Evolutionary conservation across 2,329 filamentous ascomycete genomes (phyloP).

Genomic region (Volutella citrinella): DNA sequence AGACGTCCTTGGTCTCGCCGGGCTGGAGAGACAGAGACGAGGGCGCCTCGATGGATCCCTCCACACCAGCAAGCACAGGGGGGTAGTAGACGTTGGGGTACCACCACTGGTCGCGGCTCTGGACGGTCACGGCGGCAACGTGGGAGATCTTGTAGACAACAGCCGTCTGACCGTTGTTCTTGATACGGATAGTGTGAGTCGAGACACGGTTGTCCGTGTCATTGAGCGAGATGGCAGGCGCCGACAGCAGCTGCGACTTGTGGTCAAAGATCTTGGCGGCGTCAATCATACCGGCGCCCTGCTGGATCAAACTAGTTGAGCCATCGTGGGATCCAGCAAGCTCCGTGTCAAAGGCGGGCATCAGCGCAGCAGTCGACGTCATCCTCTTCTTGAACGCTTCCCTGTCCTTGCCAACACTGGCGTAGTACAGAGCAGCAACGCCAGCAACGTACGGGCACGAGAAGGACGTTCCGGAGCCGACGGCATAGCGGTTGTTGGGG

Average conservation of each 20-base stretch:
- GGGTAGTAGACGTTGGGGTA: constrained; percentile 14
- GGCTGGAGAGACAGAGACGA: constrained; percentile 3
- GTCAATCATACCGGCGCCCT: constrained; percentile 18
- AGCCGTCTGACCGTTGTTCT: constrained; percentile 6
- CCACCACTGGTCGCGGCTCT: constrained; percentile 8
- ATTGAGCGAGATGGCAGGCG: constrained; percentile 11
- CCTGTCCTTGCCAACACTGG: constrained; percentile 12
- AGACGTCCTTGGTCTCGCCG: neutral
- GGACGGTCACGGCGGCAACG: constrained; percentile 7
- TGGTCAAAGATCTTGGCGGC: constrained; percentile 13
- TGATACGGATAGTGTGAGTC: constrained; percentile 13
- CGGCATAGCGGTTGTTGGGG: constrained; percentile 10
- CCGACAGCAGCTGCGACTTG: constrained; percentile 9
- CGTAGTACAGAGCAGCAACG: constrained; percentile 19
- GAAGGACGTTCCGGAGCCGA: constrained; percentile 19
- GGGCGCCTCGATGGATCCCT: constrained; percentile 7
- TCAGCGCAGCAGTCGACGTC: constrained; percentile 6
- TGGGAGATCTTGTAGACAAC: constrained; percentile 16
- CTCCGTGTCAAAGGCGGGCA: constrained; percentile 9
- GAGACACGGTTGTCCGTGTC: constrained; percentile 16
- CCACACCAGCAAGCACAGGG: constrained; percentile 3
- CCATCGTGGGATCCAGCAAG: constrained; percentile 1
- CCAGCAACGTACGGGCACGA: constrained; percentile 19
- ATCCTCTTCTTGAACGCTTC: constrained; percentile 11
- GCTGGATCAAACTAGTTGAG: constrained; percentile 13